Evolutionary conservation across 2,329 filamentous ascomycete species (phyloP), one percentile per base, ranked within the genome.

Genomic region (Aspergillus uvarum): DNA sequence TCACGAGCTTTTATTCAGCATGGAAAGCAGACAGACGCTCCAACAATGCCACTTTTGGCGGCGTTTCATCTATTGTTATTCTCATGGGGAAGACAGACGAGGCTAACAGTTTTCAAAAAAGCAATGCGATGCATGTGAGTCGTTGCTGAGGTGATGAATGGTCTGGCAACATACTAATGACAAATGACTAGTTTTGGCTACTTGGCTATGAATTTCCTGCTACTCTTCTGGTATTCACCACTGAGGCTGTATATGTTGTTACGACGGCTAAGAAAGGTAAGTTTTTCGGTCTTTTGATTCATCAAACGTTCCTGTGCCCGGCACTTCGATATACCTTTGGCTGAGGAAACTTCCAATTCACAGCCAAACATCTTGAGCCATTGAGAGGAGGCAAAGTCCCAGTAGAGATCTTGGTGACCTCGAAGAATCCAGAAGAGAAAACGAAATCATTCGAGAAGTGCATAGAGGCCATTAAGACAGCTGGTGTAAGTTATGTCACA

Each of bases 161-260:
- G 16, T 10, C 14, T 44, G 38, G n/a, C 38, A 44, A 19, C 16
- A 19, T 7, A 16, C 16, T 44, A 44, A 44, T 19, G 12, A n/a
- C 14, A 8, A 8, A 19, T 44, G 16, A n/a, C 6, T 76, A 97
- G 93, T 96, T 98, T 79, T 99, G 96, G 96, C 84, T 99, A 58
- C 86, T 99, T 63, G 95, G 95, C 70, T 99, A 99, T 82, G 95
- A 99, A 77, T 99, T 99, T 73, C 95, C 95, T 35, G 93, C 94
- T 44, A 99, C 95, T 0, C 82, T 99, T 65, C 92, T 99, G 82
- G 84, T 99, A 55, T 88, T 99, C 75, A 98, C 94, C 1, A 81
- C 88, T 62, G 95, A 98, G 63, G 87, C 87, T 51, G 83, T 98
- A 69, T 96, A 95, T 79, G 89, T 98, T 61, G 87, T 99, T 66